phyloP scores from a whole-genome alignment of 306 rosid species.

The Biancaea sappan region DNA sequence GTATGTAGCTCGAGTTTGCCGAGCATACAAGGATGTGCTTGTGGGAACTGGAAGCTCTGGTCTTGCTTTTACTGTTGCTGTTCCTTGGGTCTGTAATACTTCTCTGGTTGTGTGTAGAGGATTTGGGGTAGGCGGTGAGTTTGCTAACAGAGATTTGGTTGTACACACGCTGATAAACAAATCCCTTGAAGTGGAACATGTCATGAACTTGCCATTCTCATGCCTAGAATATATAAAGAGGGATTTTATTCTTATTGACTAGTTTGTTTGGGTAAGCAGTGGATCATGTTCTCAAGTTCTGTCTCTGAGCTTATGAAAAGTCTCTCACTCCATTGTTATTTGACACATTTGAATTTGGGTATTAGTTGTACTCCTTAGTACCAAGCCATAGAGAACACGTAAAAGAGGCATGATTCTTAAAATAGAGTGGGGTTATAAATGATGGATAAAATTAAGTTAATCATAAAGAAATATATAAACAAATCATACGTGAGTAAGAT shows the following conservation, averaged over 20 bases:
- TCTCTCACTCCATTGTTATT: neutral
- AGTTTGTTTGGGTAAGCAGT: slow-evolving; percentile 1
- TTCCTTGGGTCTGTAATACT: slow-evolving; percentile 89
- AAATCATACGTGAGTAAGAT: too few relatives aligned
- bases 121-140: slow-evolving; percentile 36
- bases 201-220: slow-evolving; percentile 72
- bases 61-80: slow-evolving; percentile 77
- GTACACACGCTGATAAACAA: slow-evolving; percentile 56
- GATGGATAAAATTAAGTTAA: too few relatives aligned
- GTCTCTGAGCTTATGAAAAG: neutral
- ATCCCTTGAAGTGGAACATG: slow-evolving; percentile 73
- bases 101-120: slow-evolving; percentile 89
- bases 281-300: neutral
- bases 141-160: slow-evolving; percentile 42
- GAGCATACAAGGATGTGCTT: slow-evolving; percentile 72
- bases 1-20: slow-evolving; percentile 62
- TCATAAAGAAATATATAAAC: too few relatives aligned
- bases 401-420: too few relatives aligned
- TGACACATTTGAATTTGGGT: neutral
- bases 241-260: slow-evolving; percentile 69
- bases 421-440: too few relatives aligned
- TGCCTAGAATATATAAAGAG: slow-evolving; percentile 72
- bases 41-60: slow-evolving; percentile 52
- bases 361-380: too few relatives aligned
- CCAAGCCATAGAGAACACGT: too few relatives aligned